These are phyloP conservation scores for Talaromyces sp. DNA, from an alignment of 2,329 filamentous ascomycete genomes.

Conservation along the genomic window DNA sequence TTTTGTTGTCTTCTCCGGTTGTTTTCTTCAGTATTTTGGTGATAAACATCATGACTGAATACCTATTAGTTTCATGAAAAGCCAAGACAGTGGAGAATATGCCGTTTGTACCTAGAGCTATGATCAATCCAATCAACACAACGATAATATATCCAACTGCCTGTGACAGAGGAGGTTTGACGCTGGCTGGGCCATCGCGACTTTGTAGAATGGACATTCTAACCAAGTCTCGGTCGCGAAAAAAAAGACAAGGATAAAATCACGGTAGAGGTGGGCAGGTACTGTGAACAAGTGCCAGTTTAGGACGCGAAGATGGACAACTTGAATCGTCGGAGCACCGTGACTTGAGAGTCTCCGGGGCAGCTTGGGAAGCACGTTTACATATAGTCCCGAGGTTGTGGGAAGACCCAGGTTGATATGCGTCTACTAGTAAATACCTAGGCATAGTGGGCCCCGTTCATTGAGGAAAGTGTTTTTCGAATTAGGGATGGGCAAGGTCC, in stretches of 20 bases:
- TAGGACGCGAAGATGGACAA: too few species aligned
- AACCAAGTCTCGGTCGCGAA: background rate
- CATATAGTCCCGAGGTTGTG: background rate
- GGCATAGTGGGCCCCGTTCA: background rate
- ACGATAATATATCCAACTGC: slow-evolving; percentile 49
- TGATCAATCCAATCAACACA: slow-evolving; percentile 44
- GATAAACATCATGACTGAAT: slow-evolving; percentile 50
- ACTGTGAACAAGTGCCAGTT: too few species aligned
- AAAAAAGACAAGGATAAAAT: background rate
- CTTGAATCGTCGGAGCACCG: too few species aligned
- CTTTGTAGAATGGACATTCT: slow-evolving; percentile 18
- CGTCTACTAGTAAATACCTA: slow-evolving; percentile 18
- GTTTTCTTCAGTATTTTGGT: slow-evolving; percentile 54
- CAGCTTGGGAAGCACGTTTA: background rate
- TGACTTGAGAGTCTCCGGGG: too few species aligned
- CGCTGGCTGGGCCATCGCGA: slow-evolving; percentile 21
- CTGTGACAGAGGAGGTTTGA: slow-evolving; percentile 41
- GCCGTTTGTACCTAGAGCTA: slow-evolving; percentile 39
- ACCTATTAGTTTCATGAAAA: slow-evolving; percentile 1
- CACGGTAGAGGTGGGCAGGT: too few species aligned
- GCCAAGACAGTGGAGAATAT: background rate
- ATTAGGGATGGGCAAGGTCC: slow-evolving; percentile 3
- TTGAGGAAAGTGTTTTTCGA: background rate
- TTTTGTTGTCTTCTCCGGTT: slow-evolving; percentile 55
- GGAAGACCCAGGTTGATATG: slow-evolving; percentile 4